A percentile compares a stretch with the other conserved stretches of the same genome.
These are phyloP conservation scores for Ashbya aceris DNA, from an alignment of 1,139 yeast genomes.

Conservation along the genomic window DNA sequence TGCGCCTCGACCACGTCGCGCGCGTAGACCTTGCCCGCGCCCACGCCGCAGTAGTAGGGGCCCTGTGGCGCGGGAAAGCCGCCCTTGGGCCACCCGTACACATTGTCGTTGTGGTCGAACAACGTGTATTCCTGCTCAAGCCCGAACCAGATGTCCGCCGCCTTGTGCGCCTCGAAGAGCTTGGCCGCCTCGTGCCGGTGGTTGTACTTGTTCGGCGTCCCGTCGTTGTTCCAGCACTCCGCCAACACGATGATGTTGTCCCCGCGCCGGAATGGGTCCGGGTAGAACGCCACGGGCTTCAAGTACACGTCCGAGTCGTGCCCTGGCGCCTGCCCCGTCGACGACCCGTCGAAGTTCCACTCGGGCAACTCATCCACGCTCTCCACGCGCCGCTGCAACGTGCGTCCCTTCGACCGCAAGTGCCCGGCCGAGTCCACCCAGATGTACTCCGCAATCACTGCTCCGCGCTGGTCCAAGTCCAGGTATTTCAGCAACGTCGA, in stretches of 20 bases:
- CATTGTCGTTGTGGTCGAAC: constrained; percentile 81
- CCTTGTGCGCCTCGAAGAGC: constrained; percentile 86
- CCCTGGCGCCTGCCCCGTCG: constrained; percentile 98
- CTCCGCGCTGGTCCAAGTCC: constrained; percentile 77
- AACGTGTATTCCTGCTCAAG: constrained; percentile 97
- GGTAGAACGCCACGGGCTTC: constrained; percentile 88
- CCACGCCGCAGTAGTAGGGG: constrained; percentile 99
- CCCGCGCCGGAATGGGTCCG: constrained; percentile 96
- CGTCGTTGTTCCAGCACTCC: constrained; percentile 98
- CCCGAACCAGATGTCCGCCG: constrained; percentile 91
- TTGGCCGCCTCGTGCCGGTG: constrained; percentile 97
- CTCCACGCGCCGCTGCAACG: constrained; percentile 59
- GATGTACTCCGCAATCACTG: constrained; percentile 88
- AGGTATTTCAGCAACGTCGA: constrained; percentile 72
- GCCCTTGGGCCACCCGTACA: constrained; percentile 98
- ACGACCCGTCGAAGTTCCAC: constrained; percentile 99
- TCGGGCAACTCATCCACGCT: constrained; percentile 86
- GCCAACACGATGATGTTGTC: constrained; percentile 91
- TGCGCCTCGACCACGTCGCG: constrained; percentile 98
- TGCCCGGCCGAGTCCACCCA: constrained; percentile 95
- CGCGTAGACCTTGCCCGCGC: constrained; percentile 96
- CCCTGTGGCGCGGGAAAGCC: constrained; percentile 99
- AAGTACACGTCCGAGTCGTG: constrained; percentile 90
- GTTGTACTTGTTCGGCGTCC: constrained; percentile 96
- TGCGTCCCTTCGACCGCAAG: constrained; percentile 90